Evolutionary conservation across 2,329 filamentous ascomycete genomes (phyloP), one percentile per base, ranked within the genome.

Genomic region (Fusarium begoniae): DNA sequence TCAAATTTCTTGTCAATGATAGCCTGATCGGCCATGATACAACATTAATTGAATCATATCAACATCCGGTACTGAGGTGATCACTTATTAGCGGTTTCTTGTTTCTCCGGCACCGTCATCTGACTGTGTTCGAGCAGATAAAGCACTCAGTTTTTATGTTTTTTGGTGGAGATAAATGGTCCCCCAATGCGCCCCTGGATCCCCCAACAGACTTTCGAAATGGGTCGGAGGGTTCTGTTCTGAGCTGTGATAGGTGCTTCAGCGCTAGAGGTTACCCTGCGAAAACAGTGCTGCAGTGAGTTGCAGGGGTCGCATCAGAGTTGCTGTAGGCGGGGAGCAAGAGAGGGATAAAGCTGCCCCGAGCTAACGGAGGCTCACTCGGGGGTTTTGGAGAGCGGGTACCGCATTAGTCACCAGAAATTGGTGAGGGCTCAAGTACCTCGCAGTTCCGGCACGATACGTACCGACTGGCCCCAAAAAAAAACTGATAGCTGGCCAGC

Each of bases 391-490:
- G 66, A 51, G 59, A 67, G 63, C 72, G 76, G 76, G 56, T 78
- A 78, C 76, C 26, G 66, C 17, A n/a, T 51, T 37, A 28, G 41
- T 55, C 55, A 58, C 62, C 40, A 5, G 47, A 74, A 69, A 47
- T 47, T 54, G 44, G 63, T 70, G 66, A 61, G 43, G 32, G 50
- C 20, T 18, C 24, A 76, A 26, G 76, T 78, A 78, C 76, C 76
- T 78, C 76, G 76, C 76, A 73, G 66, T 70, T 75, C 73, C 76
- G 76, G 76, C 54, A 73, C 67, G 74, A 76, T 79, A 78, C 75
- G 75, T 78, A 79, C 77, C 77, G 77, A 79, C 75, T 63, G 67
- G 69, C 75, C 77, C 77, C 73, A 79, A 78, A 79, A 79, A 78
- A 79, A 79, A 79, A 77, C 76, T 77, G 77, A 71, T 68, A 74